Conservation (phyloP, 495 filamentous ascomycete genomes). For the Hypoxylon fuscum region DNA sequence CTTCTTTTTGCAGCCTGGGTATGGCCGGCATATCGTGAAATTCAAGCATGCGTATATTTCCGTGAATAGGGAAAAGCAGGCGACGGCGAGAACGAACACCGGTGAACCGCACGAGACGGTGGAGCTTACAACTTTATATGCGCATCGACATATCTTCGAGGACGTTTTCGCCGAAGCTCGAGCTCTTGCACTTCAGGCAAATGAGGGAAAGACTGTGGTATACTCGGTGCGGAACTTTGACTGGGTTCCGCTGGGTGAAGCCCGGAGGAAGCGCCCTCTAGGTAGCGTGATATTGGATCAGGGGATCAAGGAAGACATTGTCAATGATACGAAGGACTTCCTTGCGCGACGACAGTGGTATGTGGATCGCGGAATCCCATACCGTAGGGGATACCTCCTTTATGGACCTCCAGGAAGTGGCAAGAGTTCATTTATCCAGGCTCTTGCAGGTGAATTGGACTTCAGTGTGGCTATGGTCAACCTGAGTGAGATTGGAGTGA, state of each 20-base stretch:
- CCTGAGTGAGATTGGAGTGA: constrained; percentile 89
- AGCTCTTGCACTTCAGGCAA: constrained; percentile 72
- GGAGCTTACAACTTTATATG: constrained; percentile 89
- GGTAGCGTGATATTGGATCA: constrained; percentile 87
- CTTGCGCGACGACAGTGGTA: constrained; percentile 85
- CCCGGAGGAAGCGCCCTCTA: constrained; percentile 85
- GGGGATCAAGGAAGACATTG: constrained; percentile 85
- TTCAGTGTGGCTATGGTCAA: constrained; percentile 96
- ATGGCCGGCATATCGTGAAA: constrained; percentile 84
- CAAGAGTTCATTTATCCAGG: constrained; percentile 96
- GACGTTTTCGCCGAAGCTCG: constrained; percentile 88
- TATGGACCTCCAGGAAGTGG: constrained; percentile 95
- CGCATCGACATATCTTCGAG: constrained; percentile 84
- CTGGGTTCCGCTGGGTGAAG: constrained; percentile 88
- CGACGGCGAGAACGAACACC: constrained; percentile 71
- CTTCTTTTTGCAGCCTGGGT: constrained; percentile 90
- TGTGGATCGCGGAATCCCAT: constrained; percentile 92
- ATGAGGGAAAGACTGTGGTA: constrained; percentile 94
- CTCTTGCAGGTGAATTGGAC: constrained; percentile 88
- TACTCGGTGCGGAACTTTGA: constrained; percentile 82
- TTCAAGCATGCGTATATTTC: constrained; percentile 83
- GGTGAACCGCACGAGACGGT: constrained; percentile 95
- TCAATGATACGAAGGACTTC: constrained; percentile 87
- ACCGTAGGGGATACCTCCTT: constrained; percentile 90
- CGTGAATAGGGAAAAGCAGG: constrained; percentile 84